Evolutionary conservation across 495 filamentous ascomycete genomes (phyloP).

Genomic region (Xylaria grammica): DNA sequence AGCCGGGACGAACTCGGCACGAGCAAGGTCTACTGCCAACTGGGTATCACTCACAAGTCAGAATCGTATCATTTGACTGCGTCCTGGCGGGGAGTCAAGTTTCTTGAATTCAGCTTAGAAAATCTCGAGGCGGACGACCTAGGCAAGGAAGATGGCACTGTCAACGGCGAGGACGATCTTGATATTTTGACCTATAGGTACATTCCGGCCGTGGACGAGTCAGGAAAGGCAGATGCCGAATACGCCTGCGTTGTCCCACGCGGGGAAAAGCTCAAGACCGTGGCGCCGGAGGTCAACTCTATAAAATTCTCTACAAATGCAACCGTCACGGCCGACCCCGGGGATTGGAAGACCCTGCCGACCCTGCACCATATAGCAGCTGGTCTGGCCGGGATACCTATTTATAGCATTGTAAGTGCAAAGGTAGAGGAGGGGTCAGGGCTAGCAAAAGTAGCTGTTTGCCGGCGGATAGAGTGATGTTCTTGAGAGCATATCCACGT

Average conservation of each 20-base stretch:
- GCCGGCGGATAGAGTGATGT: slow-evolving; percentile 50
- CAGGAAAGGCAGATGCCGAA: slow-evolving; percentile 50
- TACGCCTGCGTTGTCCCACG: slow-evolving; percentile 53
- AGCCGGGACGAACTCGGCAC: slow-evolving; percentile 45
- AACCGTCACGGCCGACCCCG: slow-evolving; percentile 47
- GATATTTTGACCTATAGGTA: slow-evolving; percentile 53
- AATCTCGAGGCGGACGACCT: slow-evolving; percentile 41
- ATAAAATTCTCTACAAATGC: slow-evolving; percentile 39
- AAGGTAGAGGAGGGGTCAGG: slow-evolving; percentile 57
- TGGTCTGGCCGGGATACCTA: slow-evolving; percentile 56
- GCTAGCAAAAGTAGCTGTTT: slow-evolving; percentile 52
- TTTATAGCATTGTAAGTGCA: slow-evolving; percentile 57
- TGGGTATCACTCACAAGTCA: slow-evolving; percentile 49
- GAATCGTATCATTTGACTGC: slow-evolving; percentile 46
- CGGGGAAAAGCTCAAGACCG: too few relatives aligned
- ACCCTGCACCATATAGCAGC: slow-evolving; percentile 61
- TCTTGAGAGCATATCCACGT: too few relatives aligned
- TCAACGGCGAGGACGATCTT: slow-evolving; percentile 41
- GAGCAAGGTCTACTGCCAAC: slow-evolving; percentile 52
- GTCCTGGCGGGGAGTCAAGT: slow-evolving; percentile 55
- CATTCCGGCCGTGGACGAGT: slow-evolving; percentile 51
- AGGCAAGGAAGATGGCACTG: slow-evolving; percentile 24
- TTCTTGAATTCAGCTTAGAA: slow-evolving; percentile 49
- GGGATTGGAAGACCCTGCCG: slow-evolving; percentile 56
- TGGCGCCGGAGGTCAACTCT: too few relatives aligned